Percentiles rank a stretch among this genome's conserved stretches.
phyloP scores from a whole-genome alignment of 805 yeast genomes.

The Barnettozyma siamensis region DNA sequence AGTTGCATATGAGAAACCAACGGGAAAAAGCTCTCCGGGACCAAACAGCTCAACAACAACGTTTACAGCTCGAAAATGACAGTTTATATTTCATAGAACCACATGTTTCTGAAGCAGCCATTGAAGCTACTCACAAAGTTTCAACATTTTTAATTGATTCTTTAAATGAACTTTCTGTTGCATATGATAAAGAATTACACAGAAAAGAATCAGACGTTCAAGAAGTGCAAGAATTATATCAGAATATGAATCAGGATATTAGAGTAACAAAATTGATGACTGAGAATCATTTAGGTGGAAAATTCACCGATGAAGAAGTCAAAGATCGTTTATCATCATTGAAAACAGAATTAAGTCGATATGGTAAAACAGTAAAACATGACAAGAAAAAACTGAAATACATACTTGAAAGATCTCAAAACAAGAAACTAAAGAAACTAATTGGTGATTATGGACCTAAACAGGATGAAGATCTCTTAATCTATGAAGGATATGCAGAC shows the following conservation, averaged over 20 bases:
- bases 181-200: constrained; percentile 51
- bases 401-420: constrained; percentile 28
- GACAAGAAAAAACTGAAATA: constrained; percentile 24
- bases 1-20: constrained; percentile 17
- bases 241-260: constrained; percentile 37
- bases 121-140: constrained; percentile 45
- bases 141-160: constrained; percentile 45
- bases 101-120: constrained; percentile 48
- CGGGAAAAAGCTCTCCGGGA: constrained; percentile 9
- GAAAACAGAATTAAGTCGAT: constrained; percentile 18
- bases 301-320: constrained; percentile 12
- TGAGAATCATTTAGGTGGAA: constrained; percentile 20
- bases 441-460: background rate
- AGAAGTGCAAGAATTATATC: constrained; percentile 41
- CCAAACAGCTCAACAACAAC: background rate
- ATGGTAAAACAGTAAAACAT: constrained; percentile 13
- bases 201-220: constrained; percentile 48
- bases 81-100: constrained; percentile 26
- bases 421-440: constrained; percentile 4
- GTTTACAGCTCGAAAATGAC: background rate
- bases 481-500: constrained; percentile 1
- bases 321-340: constrained; percentile 6
- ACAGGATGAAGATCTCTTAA: background rate
- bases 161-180: constrained; percentile 40
- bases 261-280: constrained; percentile 25